Evolutionary conservation across 2,329 filamentous ascomycete species (phyloP).

Genomic region (Botrytis fabae): DNA sequence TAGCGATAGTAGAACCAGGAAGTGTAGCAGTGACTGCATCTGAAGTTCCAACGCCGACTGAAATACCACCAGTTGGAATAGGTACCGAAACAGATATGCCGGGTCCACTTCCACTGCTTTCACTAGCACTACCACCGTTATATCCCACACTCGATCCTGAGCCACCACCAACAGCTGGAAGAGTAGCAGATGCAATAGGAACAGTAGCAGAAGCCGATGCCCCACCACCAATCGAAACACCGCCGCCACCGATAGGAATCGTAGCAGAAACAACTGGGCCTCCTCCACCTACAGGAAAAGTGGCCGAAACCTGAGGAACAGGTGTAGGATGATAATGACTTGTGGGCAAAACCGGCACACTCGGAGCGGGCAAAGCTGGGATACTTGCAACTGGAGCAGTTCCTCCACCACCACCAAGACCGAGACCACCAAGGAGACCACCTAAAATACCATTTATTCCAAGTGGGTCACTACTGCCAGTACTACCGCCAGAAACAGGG

Average conservation of each 20-base stretch:
- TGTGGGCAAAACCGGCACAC: background rate
- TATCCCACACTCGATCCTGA: background rate
- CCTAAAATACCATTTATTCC: background rate
- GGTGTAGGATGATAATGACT: background rate
- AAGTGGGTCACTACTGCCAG: background rate
- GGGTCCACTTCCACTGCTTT: background rate
- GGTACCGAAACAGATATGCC: conserved; percentile 1
- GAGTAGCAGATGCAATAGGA: background rate
- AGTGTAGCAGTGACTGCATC: conserved; percentile 1
- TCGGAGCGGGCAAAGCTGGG: background rate
- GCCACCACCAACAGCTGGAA: conserved; percentile 1
- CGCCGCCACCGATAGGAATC: background rate
- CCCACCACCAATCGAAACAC: conserved; percentile 3
- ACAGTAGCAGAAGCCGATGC: conserved; percentile 9
- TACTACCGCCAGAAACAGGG: background rate
- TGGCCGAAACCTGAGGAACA: conserved; percentile 2
- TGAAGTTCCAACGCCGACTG: conserved; percentile 12
- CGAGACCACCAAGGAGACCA: background rate
- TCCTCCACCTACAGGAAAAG: background rate
- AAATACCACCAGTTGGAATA: background rate
- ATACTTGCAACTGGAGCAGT: background rate
- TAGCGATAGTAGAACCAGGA: background rate
- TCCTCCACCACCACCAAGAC: background rate
- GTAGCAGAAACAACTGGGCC: background rate
- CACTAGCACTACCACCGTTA: background rate